phyloP scores from a whole-genome alignment of 2,329 filamentous ascomycete species.

The Blumeriella jaapii region DNA sequence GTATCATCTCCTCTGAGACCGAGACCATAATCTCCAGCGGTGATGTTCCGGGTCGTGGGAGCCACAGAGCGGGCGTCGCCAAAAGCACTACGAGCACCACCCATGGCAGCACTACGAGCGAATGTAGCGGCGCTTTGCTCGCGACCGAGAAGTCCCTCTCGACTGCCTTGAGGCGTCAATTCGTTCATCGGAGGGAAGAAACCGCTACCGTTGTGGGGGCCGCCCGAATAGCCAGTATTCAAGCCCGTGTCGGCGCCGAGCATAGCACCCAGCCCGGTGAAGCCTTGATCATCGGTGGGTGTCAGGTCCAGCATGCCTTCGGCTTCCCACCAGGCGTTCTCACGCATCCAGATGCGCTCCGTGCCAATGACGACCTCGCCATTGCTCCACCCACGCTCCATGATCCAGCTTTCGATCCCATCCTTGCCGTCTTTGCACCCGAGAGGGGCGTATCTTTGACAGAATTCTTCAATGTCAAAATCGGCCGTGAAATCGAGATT shows the following conservation, averaged over 20 bases:
- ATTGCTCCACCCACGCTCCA: conserved; percentile 96
- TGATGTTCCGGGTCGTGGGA: conserved; percentile 44
- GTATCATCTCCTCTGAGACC: conserved; percentile 74
- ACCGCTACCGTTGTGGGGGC: conserved; percentile 39
- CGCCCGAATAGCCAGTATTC: conserved; percentile 60
- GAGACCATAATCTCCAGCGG: conserved; percentile 75
- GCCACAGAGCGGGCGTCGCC: conserved; percentile 48
- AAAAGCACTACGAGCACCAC: conserved; percentile 37
- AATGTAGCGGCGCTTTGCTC: conserved; percentile 24
- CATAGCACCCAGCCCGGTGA: conserved; percentile 35
- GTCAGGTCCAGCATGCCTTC: conserved; percentile 92
- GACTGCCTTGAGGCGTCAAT: conserved; percentile 52
- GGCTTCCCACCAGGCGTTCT: conserved; percentile 93
- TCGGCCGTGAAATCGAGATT: conserved; percentile 92
- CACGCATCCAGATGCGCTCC: conserved; percentile 91
- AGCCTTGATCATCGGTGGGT: conserved; percentile 25
- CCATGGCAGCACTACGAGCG: conserved; percentile 35
- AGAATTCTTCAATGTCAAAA: conserved; percentile 89
- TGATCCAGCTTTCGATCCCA: conserved; percentile 85
- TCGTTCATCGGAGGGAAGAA: conserved; percentile 60
- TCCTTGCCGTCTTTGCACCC: conserved; percentile 86
- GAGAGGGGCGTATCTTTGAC: conserved; percentile 66
- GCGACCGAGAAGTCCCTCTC: conserved; percentile 53
- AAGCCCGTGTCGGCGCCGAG: conserved; percentile 44
- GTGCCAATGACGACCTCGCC: conserved; percentile 86